Base-by-base conservation (phyloP, 257 asterid genomes). In the Capsicum chinense region DNA sequence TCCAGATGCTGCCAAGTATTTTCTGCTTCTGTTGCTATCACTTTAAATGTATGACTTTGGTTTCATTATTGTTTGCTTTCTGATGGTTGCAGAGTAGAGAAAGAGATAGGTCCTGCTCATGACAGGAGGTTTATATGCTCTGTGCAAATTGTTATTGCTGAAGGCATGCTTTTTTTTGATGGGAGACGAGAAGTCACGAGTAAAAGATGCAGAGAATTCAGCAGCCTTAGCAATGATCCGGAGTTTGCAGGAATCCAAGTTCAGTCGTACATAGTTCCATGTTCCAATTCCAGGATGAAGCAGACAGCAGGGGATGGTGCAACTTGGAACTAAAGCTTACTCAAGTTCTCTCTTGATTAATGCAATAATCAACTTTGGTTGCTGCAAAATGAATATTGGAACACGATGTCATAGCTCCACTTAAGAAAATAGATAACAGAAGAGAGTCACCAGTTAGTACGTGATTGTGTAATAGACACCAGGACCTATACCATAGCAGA, bases 151-250 rank as follows among this genome's bases (percentile, higher is more conserved):
- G 88, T 90, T 86, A 79, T 89, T 35, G 50, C 79, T 17, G 88
- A 85, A 39, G 83, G 79, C 2, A 26, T 74, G 60, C n/a, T 74
- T 74, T 48, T 13, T 19, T n/a, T 19, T 21, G 80, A 74, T 14
- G 42, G 98, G 99, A 58, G 88, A 76, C 0, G 97, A 91, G 83
- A 96, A 88, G 87, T 37, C 88, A 3, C 87, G 93, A 63, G 76
- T 92, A 64, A 92, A 85, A 86, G 94, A 92, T 47, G 92, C 99
- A 1, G 98, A 93, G 85, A 92, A 80, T 85, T 93, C 98, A 59
- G 99, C 98, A 67, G 98, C 99, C 81, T 90, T 91, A 19, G 35
- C 44, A 48, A 90, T 96, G 95, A 88, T 96, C 39, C 44, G 2
- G 47, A 88, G 87, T 56, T 89, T 93, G 48, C 88, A 83, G 69